Percentiles rank a stretch among this genome's conserved stretches.
Evolutionary conservation across 176 grass and related monocot species (phyloP).

Genomic region (Raddia guianensis): DNA sequence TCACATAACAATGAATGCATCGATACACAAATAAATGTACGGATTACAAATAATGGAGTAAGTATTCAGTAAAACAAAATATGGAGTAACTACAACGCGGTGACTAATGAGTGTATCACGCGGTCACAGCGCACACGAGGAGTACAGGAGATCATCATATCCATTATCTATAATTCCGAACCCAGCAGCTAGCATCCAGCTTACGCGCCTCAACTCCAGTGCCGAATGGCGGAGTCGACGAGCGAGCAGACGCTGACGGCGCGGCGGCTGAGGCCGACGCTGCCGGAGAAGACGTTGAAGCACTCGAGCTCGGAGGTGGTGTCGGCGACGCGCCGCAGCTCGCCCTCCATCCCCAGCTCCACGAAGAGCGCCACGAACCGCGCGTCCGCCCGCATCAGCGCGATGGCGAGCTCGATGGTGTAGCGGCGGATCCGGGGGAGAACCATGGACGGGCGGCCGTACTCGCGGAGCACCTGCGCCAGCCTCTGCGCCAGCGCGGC

Average conservation of each 20-base stretch:
- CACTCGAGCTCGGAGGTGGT: slow-evolving; percentile 80
- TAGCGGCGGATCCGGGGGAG: slow-evolving; percentile 65
- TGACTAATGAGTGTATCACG: too few species aligned
- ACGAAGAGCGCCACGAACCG: slow-evolving; percentile 43
- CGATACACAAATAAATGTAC: too few species aligned
- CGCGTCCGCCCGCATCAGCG: slow-evolving; percentile 51
- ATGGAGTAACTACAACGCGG: too few species aligned
- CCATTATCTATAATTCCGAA: too few species aligned
- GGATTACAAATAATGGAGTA: too few species aligned
- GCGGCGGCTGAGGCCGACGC: slow-evolving; percentile 67
- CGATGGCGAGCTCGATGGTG: slow-evolving; percentile 59
- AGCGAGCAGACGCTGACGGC: slow-evolving; percentile 42
- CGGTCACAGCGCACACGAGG: too few species aligned
- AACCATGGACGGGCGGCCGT: slow-evolving; percentile 50
- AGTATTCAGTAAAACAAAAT: too few species aligned
- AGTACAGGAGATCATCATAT: too few species aligned
- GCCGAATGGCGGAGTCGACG: slow-evolving; percentile 49
- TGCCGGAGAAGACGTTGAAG: slow-evolving; percentile 81
- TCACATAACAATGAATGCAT: too few species aligned
- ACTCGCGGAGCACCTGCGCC: slow-evolving; percentile 45
- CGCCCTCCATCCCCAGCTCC: slow-evolving; percentile 53
- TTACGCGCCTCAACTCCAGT: slow-evolving; percentile 31
- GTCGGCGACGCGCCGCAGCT: slow-evolving; percentile 44
- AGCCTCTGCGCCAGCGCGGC: slow-evolving; percentile 39
- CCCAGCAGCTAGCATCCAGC: background rate